Conservation (phyloP, 2,329 filamentous ascomycete species). For the Beauveria bassiana region DNA sequence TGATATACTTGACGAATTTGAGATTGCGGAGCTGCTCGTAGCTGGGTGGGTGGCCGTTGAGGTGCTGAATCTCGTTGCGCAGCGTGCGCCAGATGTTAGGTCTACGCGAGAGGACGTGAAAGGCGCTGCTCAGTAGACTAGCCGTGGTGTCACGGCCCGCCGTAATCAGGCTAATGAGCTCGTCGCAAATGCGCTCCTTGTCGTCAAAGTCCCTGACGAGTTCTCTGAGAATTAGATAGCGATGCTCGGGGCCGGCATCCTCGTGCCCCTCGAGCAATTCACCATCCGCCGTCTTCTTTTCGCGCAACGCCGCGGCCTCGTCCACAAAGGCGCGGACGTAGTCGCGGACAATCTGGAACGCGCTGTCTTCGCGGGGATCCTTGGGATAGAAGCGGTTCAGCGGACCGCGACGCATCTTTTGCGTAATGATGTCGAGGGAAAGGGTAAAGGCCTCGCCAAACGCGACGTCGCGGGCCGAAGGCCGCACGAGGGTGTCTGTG, state of each 20-base stretch:
- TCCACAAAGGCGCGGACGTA: neutral
- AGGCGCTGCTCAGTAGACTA: constrained; percentile 16
- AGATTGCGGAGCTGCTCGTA: constrained; percentile 1
- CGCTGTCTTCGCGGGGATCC: neutral
- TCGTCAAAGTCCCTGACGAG: constrained; percentile 13
- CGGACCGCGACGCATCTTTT: neutral
- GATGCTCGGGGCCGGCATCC: neutral
- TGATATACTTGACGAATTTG: neutral
- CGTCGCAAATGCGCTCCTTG: constrained; percentile 10
- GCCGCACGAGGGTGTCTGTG: constrained; percentile 24
- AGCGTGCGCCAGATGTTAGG: neutral
- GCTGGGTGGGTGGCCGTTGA: neutral
- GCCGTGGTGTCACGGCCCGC: constrained; percentile 20
- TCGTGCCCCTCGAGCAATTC: neutral
- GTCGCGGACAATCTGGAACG: neutral
- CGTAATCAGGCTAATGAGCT: constrained; percentile 15
- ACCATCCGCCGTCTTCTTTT: neutral
- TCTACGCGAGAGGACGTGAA: constrained; percentile 15
- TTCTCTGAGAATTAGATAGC: constrained; percentile 15
- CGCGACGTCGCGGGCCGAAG: neutral
- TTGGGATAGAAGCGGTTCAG: neutral
- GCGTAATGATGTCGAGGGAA: neutral
- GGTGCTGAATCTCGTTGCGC: constrained; percentile 5
- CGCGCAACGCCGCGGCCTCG: neutral
- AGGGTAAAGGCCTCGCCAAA: neutral